phyloP scores from a whole-genome alignment of 2,329 filamentous ascomycete species.

The Colletotrichum sansevieriae region DNA sequence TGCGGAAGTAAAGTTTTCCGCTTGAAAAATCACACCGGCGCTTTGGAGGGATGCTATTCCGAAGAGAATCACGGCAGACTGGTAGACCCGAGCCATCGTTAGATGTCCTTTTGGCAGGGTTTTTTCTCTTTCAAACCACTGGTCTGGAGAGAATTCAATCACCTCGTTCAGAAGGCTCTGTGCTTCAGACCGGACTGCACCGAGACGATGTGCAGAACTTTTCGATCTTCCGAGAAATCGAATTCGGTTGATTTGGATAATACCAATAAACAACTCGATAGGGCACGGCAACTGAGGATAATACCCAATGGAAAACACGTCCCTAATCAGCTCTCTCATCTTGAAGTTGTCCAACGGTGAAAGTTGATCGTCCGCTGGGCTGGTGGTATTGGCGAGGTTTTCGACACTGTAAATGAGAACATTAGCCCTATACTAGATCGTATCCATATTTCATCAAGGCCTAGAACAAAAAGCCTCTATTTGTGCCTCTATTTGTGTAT shows the following conservation, averaged over 20 bases:
- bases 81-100: constrained; percentile 46
- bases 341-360: constrained; percentile 40
- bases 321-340: constrained; percentile 48
- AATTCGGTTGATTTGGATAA: constrained; percentile 54
- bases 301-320: constrained; percentile 44
- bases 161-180: constrained; percentile 37
- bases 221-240: constrained; percentile 45
- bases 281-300: constrained; percentile 50
- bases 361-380: constrained; percentile 49
- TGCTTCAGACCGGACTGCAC: constrained; percentile 13
- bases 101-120: constrained; percentile 26
- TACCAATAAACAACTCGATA: constrained; percentile 48
- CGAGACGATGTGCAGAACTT: constrained; percentile 31
- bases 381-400: constrained; percentile 54
- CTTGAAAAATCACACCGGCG: constrained; percentile 46
- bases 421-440: background rate
- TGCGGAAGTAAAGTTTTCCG: constrained; percentile 27
- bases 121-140: constrained; percentile 46
- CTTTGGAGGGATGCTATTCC: constrained; percentile 54
- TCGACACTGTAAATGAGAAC: constrained; percentile 45
- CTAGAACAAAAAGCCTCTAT: no score
- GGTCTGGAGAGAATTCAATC: constrained; percentile 47
- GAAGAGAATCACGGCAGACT: constrained; percentile 51
- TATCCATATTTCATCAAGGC: no score
- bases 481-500: no score